These are phyloP conservation scores for Globisporangium iwayamae DNA, from an alignment of 352 stramenopile species.

Conservation along the genomic window DNA sequence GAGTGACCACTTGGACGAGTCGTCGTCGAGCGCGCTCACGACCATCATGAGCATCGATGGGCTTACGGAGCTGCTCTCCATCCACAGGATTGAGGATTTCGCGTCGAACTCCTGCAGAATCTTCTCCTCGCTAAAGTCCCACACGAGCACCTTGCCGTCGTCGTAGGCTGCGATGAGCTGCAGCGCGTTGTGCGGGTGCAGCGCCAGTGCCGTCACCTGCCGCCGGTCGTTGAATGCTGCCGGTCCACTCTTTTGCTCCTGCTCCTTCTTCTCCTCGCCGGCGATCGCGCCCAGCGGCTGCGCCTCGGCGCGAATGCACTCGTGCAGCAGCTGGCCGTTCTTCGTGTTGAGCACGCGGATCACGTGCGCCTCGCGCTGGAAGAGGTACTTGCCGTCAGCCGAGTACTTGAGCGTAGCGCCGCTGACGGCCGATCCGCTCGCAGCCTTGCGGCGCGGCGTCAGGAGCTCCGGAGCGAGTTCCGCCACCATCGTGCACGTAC, in stretches of 20 bases:
- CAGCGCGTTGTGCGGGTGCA: constrained; percentile 69
- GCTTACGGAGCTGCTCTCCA: constrained; percentile 49
- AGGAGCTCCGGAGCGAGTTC: constrained; percentile 26
- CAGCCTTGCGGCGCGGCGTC: constrained; percentile 22
- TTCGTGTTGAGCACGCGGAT: constrained; percentile 66
- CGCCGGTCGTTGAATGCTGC: constrained; percentile 16
- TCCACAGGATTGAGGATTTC: constrained; percentile 57
- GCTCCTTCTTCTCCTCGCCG: constrained; percentile 8
- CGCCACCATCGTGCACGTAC: constrained; percentile 1
- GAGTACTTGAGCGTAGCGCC: constrained; percentile 52
- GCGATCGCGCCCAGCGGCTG: constrained; percentile 22
- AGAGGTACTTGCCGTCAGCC: constrained; percentile 65
- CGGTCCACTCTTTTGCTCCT: constrained; percentile 5
- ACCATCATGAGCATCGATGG: constrained; percentile 67
- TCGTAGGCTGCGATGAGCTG: constrained; percentile 68
- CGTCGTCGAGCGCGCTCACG: constrained; percentile 11
- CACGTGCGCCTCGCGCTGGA: constrained; percentile 73
- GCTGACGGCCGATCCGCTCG: not conserved
- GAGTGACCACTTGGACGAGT: constrained; percentile 42
- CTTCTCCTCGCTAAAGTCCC: constrained; percentile 78
- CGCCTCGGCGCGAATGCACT: constrained; percentile 40
- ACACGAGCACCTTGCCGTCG: constrained; percentile 63
- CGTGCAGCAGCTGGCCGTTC: constrained; percentile 72
- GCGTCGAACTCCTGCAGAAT: constrained; percentile 48
- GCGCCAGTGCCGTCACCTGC: constrained; percentile 45